Evolutionary conservation across 257 asterid genomes (phyloP).

Genomic region (Jasminum sambac): DNA sequence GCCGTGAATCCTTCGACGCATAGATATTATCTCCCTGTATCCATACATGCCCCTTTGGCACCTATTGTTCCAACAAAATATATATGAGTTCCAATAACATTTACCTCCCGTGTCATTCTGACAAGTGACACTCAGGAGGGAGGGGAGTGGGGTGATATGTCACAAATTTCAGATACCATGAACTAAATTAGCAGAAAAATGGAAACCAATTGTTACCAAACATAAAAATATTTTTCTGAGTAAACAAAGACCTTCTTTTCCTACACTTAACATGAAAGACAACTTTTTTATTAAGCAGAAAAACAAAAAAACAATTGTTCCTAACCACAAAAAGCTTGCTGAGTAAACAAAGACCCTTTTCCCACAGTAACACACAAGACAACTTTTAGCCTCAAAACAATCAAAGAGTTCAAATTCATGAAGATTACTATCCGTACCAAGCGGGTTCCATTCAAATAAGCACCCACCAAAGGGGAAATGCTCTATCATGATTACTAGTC

Average conservation of each 20-base stretch:
- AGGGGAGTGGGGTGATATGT: too few species aligned
- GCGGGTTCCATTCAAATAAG: background rate
- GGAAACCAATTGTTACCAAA: too few species aligned
- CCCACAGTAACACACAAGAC: background rate
- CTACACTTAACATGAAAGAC: background rate
- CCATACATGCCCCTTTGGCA: constrained; percentile 98
- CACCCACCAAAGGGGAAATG: background rate
- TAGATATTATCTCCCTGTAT: constrained; percentile 91
- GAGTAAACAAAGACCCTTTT: background rate
- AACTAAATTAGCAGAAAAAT: background rate
- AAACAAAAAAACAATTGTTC: too few species aligned
- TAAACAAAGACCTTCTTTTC: background rate
- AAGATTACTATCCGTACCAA: background rate
- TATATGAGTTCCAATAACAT: constrained; percentile 1
- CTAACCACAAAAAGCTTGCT: background rate
- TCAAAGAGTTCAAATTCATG: background rate
- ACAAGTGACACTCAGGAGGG: background rate
- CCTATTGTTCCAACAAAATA: constrained; percentile 42
- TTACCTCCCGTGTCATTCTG: constrained; percentile 7
- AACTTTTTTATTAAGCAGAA: background rate
- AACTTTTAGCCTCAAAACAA: background rate
- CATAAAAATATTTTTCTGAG: too few species aligned
- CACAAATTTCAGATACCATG: background rate
- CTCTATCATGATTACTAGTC: background rate
- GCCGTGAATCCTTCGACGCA: constrained; percentile 73